A percentile compares a stretch with the other conserved stretches of the same genome.
Conservation (phyloP, 495 filamentous ascomycete species). For the Xylaria acuta region DNA sequence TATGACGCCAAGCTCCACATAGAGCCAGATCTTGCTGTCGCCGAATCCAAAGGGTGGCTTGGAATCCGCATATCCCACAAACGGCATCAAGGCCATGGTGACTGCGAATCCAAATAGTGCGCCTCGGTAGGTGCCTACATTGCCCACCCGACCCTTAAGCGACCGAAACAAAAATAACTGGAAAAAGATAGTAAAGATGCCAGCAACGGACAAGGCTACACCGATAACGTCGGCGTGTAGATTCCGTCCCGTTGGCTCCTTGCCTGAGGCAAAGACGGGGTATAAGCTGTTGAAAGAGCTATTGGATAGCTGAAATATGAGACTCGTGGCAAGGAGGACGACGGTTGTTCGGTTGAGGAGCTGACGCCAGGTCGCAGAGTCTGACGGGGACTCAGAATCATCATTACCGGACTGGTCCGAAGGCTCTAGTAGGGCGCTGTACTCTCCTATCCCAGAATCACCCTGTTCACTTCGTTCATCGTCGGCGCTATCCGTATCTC, state of each 20-base stretch:
- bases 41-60: conserved; percentile 52
- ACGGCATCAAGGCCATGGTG: conserved; percentile 87
- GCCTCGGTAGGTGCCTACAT: conserved; percentile 79
- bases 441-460: conserved; percentile 42
- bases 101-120: conserved; percentile 82
- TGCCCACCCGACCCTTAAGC: conserved; percentile 81
- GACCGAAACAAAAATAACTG: conserved; percentile 83
- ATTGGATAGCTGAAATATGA: conserved; percentile 88
- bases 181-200: conserved; percentile 83
- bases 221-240: conserved; percentile 83
- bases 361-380: conserved; percentile 53
- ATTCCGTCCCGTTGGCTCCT: conserved; percentile 74
- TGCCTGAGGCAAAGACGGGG: conserved; percentile 83
- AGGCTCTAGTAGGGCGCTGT: conserved; percentile 39
- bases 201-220: conserved; percentile 82
- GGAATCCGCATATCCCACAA: conserved; percentile 76
- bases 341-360: conserved; percentile 81
- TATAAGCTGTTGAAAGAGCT: conserved; percentile 90
- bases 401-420: conserved; percentile 43
- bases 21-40: conserved; percentile 68
- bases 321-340: conserved; percentile 78
- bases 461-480: conserved; percentile 49
- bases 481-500: conserved; percentile 38
- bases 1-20: conserved; percentile 75
- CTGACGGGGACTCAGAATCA: conserved; percentile 37